A percentile compares a stretch with the other conserved stretches of the same genome.
phyloP scores from a whole-genome alignment of 768 basidiomycete genomes.

The Lactifluus pinguis region DNA sequence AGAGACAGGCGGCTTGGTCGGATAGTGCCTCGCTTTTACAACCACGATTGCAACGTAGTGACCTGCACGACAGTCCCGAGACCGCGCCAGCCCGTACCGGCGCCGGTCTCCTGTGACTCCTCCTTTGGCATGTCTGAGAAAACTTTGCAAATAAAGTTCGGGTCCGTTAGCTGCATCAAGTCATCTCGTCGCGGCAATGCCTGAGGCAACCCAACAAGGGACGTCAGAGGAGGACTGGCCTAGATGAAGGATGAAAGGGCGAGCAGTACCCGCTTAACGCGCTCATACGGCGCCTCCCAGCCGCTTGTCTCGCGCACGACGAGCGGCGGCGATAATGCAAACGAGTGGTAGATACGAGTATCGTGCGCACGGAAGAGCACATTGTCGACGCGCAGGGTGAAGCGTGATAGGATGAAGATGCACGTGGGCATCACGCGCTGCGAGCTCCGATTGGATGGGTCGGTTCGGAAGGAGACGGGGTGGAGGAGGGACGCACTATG shows the following conservation, averaged over 20 bases:
- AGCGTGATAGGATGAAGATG: conserved; percentile 81
- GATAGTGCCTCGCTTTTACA: neutral
- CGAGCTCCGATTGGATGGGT: neutral
- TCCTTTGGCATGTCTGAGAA: conserved; percentile 54
- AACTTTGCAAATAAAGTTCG: conserved; percentile 69
- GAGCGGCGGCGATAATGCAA: conserved; percentile 47
- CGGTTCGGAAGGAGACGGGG: neutral
- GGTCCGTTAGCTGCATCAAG: conserved; percentile 79
- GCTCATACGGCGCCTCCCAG: conserved; percentile 85
- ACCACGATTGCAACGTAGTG: conserved; percentile 25
- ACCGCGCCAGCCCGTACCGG: conserved; percentile 79
- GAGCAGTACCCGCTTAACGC: conserved; percentile 58
- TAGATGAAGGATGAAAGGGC: neutral
- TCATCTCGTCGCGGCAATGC: conserved; percentile 67
- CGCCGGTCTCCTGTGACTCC: conserved; percentile 50
- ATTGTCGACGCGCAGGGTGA: conserved; percentile 90
- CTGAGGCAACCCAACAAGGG: conserved; percentile 28
- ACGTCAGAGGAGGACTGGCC: neutral
- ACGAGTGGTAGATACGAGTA: conserved; percentile 84
- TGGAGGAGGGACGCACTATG: conserved; percentile 52
- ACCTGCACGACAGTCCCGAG: conserved; percentile 60
- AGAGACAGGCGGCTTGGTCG: neutral
- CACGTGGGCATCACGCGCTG: conserved; percentile 97
- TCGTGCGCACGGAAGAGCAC: conserved; percentile 89
- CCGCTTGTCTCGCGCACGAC: conserved; percentile 78